These are phyloP conservation scores for Coemansia sp. DNA, from an alignment of 192 early-diverging fungal genomes.

Conservation along the genomic window DNA sequence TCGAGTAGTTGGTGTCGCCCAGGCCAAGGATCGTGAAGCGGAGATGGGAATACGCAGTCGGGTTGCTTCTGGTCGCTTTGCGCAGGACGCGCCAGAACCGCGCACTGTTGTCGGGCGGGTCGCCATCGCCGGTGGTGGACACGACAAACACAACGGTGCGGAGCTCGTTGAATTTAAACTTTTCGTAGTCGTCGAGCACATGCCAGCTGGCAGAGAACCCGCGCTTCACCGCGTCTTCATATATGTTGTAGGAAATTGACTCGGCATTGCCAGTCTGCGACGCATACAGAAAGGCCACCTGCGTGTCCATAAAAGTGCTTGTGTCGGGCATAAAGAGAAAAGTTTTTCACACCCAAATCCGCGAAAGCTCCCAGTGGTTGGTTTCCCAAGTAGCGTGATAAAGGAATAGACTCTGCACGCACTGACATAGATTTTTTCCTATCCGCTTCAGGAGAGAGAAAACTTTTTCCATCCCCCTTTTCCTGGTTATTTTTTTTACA, in stretches of 20 bases:
- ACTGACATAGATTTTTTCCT: constrained; percentile 1
- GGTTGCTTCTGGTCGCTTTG: constrained; percentile 51
- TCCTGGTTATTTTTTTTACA: neutral
- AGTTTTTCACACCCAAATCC: neutral
- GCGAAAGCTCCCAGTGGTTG: neutral
- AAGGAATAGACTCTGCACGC: neutral
- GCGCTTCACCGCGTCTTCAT: constrained; percentile 68
- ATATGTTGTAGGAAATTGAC: constrained; percentile 82
- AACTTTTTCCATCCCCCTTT: constrained; percentile 1
- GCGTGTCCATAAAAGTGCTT: constrained; percentile 13
- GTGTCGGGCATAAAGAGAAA: constrained; percentile 14
- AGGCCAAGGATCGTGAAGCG: constrained; percentile 63
- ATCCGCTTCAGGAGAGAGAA: constrained; percentile 1
- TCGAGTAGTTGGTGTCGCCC: constrained; percentile 93
- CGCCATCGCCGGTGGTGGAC: constrained; percentile 94
- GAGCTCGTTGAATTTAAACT: constrained; percentile 44
- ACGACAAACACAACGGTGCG: constrained; percentile 67
- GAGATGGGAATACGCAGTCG: constrained; percentile 19
- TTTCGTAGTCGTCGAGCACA: constrained; percentile 73
- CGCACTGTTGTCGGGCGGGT: constrained; percentile 90
- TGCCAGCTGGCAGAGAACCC: constrained; percentile 65
- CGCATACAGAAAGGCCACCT: constrained; percentile 62
- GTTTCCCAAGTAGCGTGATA: too few relatives aligned
- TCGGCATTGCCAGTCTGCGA: constrained; percentile 96
- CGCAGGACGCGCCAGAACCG: constrained; percentile 86